Evolutionary conservation across 345 rosid species (phyloP).

Genomic region (Arabis hirsuta): DNA sequence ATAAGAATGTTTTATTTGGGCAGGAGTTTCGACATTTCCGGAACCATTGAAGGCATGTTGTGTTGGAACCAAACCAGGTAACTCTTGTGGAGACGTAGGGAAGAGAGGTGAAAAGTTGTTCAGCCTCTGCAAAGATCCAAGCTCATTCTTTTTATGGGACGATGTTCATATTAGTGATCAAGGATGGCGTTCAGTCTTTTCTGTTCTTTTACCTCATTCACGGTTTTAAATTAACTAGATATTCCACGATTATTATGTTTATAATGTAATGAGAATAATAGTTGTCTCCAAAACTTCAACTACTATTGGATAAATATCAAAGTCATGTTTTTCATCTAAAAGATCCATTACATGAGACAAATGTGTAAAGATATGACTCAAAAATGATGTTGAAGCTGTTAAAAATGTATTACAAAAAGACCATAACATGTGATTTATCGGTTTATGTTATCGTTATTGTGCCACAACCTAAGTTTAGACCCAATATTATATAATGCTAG

Average conservation of each 20-base stretch:
- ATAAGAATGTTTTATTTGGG: slow-evolving; percentile 15
- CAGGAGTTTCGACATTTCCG: slow-evolving; percentile 52
- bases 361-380: too few relatives aligned
- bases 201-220: slow-evolving; percentile 36
- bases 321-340: neutral
- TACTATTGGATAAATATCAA: neutral
- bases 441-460: too few relatives aligned
- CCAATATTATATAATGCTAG: too few relatives aligned
- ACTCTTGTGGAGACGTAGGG: slow-evolving; percentile 52
- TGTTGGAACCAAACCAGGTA: slow-evolving; percentile 32
- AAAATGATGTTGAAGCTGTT: too few relatives aligned
- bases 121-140: slow-evolving; percentile 56
- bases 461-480: too few relatives aligned
- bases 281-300: neutral
- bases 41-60: slow-evolving; percentile 70
- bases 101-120: slow-evolving; percentile 48
- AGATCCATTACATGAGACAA: neutral
- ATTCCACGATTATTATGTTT: neutral
- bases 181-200: slow-evolving; percentile 63
- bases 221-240: neutral
- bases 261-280: neutral
- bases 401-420: too few relatives aligned
- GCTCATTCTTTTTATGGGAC: slow-evolving; percentile 70
- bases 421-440: too few relatives aligned
- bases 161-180: slow-evolving; percentile 55